Evolutionary conservation across 1,139 yeast genomes (phyloP), one percentile per base, ranked within the genome.

Genomic region (Blastobotrys petasosporus): DNA sequence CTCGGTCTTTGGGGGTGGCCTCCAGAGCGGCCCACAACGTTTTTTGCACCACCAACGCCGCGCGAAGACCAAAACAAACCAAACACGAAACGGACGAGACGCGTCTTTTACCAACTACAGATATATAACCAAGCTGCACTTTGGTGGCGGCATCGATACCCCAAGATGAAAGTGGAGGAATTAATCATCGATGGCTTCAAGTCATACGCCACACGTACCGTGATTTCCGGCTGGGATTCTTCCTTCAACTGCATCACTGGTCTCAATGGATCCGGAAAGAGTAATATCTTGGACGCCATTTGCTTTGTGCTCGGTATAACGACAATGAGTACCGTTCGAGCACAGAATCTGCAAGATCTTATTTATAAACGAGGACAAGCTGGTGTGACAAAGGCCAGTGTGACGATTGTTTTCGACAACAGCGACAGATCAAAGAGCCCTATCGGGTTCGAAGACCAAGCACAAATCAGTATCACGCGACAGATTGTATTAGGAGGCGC

Each of bases 181-280:
- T 76, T 94, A 51, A 88, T 94, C 54, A 82, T 94, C 46, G 98
- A 94, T 67, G 99, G 99, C 41, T 94, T 94, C 76, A 94, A 94
- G 69, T 88, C 97, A 28, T 94, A 94, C 59, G 97, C 97, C 17
- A 85, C 95, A 1, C 85, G 98, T 70, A 92, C 98, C 0, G 97
- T 90, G 35, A 86, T 94, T 28, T 79, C 95, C 1, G 86, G 82
- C 30, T 94, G 98, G 97, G 98, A 94, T 64, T 77, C 87, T 1
- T 95, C 85, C 65, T 94, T 94, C 68, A 94, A 94, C 67, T 96
- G 98, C 58, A 92, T 94, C 62, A 94, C 99, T 0, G 98, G 99
- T 9, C 74, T 92, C 48, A 94, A 94, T 64, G 99, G 99, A 10
- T 87, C 97, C 0, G 99, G 98, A 9, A 94, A 92, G 62, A 88